Base-by-base conservation (phyloP, 1,284 basidiomycete genomes). In the Pseudozyma flocculosa region DNA sequence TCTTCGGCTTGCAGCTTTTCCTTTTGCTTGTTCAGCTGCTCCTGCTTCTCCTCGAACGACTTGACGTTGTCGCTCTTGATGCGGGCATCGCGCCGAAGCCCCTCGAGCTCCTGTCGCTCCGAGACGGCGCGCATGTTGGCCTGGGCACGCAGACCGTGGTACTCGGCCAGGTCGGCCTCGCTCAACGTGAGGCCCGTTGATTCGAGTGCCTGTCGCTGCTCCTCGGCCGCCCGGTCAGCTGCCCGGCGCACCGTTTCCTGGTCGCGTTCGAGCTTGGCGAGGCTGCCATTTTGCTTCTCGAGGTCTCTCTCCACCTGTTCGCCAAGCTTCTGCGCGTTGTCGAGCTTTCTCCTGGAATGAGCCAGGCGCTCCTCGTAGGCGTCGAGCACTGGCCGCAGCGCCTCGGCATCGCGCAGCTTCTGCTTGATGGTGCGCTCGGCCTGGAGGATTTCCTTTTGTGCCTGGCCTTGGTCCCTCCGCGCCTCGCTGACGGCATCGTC, bases 71-170 rank as follows among this genome's bases (percentile, higher is more conserved):
- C 85, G 7, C 82, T 78, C 2, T 86, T 78, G 1, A 85, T 87
- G 78, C 92, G 91, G 69, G 88, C 86, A 51, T 96, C 90, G 54
- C 92, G 86, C n/a, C 82, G 83, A 2, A 93, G 82, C 0, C 85
- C 84, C 62, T 93, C 90, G 4, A 95, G 83, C 21, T 86, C 83
- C 75, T 95, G 91, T 1, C 95, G 88, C 77, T 97, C 92, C 32
- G 87, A 84, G 0, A 92, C 86, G 0, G 89, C 92, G 39, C 88
- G 83, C 2, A 87, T 80, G 57, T 86, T 89, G 7, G 63, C 71
- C 53, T 49, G 91, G 0, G 86, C 86, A 81, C 91, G 58, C 23
- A 75, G 67, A 37, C 60, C 55, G 36, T 88, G 87, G 79, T 99
- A 99, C 73, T 95, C 88, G 43, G 88, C 86, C 11, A 97, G 80